phyloP scores from a whole-genome alignment of 305 asterid genomes.

The Fraxinus latifolia region DNA sequence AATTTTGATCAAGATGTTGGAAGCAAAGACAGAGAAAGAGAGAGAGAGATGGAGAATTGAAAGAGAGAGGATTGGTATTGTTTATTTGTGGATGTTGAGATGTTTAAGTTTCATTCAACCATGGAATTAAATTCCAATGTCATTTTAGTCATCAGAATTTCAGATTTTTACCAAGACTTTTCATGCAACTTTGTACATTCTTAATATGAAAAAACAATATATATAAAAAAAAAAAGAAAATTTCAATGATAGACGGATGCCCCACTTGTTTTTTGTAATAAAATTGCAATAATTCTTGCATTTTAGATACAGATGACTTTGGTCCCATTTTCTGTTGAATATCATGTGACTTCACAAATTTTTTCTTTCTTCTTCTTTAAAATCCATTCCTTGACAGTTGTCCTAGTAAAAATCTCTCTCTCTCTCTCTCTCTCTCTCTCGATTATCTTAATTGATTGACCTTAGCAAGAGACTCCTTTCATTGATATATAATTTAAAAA shows the following conservation, averaged over 20 bases:
- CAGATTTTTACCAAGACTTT: constrained; percentile 38
- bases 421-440: constrained; percentile 21
- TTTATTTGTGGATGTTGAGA: constrained; percentile 31
- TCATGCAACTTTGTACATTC: constrained; percentile 37
- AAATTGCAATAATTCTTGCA: constrained; percentile 57
- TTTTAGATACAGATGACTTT: constrained; percentile 48
- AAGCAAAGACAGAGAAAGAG: not conserved
- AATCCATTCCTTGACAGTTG: constrained; percentile 46
- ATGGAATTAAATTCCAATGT: constrained; percentile 41
- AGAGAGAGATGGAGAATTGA: not conserved
- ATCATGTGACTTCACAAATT: constrained; percentile 54
- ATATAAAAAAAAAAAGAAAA: not conserved
- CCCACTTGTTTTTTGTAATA: constrained; percentile 42
- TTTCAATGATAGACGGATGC: constrained; percentile 37
- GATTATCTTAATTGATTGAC: constrained; percentile 44
- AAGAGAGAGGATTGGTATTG: not conserved
- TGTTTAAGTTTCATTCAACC: constrained; percentile 37
- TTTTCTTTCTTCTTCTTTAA: constrained; percentile 13
- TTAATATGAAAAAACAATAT: not conserved
- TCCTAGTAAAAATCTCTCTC: constrained; percentile 12
- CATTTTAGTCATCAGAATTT: constrained; percentile 32
- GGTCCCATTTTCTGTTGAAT: constrained; percentile 53
- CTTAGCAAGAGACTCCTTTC: constrained; percentile 28
- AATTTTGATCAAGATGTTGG: not conserved
- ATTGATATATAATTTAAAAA: constrained; percentile 2